Evolutionary conservation across 1,284 basidiomycete genomes (phyloP).

Genomic region (Bothia castanella): DNA sequence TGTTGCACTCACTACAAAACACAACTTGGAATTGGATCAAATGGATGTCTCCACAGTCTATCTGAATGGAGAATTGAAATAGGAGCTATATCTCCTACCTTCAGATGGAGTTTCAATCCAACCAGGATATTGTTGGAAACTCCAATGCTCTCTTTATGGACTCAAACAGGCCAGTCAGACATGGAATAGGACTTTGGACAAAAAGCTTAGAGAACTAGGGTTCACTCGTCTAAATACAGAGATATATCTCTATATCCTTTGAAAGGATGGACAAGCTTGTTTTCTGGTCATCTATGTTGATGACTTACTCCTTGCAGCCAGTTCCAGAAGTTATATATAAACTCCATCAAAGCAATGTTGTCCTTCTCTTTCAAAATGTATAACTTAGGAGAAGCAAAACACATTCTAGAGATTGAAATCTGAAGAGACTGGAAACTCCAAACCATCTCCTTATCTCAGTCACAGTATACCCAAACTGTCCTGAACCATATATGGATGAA

Average conservation of each 20-base stretch:
- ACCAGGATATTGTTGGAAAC: conserved; percentile 1
- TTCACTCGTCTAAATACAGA: background rate
- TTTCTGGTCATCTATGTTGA: background rate
- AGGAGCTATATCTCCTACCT: no score
- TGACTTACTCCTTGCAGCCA: background rate
- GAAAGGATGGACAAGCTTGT: background rate
- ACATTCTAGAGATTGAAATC: background rate
- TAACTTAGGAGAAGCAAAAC: background rate
- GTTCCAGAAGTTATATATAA: background rate
- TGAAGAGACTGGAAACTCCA: background rate
- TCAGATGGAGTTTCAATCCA: background rate
- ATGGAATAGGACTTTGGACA: conserved; percentile 3
- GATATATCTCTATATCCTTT: background rate
- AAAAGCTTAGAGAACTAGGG: conserved; percentile 1
- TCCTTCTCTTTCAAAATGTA: background rate
- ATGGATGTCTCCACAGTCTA: no score
- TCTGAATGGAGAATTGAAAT: no score
- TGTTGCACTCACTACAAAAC: no score
- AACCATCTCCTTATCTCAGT: background rate
- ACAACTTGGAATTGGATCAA: no score
- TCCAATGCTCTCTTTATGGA: background rate
- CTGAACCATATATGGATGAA: background rate
- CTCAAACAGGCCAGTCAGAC: conserved; percentile 1
- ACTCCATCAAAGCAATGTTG: background rate
- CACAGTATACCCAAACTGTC: background rate